Conservation (phyloP, 371 early-diverging fungal species). For the Mortierella sp. region DNA sequence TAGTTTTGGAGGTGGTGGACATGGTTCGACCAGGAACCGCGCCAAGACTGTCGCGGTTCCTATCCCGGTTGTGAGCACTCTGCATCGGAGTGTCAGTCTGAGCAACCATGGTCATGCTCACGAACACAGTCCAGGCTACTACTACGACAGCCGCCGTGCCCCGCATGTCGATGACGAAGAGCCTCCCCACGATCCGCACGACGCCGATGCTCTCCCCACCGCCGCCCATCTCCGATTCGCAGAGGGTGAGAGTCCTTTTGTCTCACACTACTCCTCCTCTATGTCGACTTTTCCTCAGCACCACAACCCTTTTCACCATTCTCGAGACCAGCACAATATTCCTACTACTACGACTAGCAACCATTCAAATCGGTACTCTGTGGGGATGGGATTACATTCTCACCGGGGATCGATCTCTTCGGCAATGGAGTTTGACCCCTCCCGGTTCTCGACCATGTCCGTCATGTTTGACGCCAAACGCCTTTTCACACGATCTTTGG, state of each 20-base stretch:
- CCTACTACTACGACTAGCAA: background rate
- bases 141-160: constrained; percentile 6
- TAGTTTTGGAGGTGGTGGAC: background rate
- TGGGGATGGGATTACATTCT: constrained; percentile 4
- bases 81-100: constrained; percentile 32
- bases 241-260: constrained; percentile 1
- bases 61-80: constrained; percentile 8
- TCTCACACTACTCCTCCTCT: background rate
- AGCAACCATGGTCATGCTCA: constrained; percentile 13
- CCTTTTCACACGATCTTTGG: background rate
- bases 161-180: constrained; percentile 22
- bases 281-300: background rate
- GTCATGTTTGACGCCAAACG: constrained; percentile 21
- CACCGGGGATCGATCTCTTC: constrained; percentile 24
- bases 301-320: constrained; percentile 2
- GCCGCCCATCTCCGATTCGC: constrained; percentile 15
- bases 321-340: background rate
- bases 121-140: background rate
- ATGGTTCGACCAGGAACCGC: constrained; percentile 9
- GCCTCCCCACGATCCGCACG: background rate
- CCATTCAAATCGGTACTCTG: constrained; percentile 18
- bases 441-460: constrained; percentile 17
- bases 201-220: constrained; percentile 21
- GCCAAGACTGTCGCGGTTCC: constrained; percentile 22
- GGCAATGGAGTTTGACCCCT: constrained; percentile 31